Conservation (phyloP, 2,329 filamentous ascomycete genomes). For the Fusarium falciforme region DNA sequence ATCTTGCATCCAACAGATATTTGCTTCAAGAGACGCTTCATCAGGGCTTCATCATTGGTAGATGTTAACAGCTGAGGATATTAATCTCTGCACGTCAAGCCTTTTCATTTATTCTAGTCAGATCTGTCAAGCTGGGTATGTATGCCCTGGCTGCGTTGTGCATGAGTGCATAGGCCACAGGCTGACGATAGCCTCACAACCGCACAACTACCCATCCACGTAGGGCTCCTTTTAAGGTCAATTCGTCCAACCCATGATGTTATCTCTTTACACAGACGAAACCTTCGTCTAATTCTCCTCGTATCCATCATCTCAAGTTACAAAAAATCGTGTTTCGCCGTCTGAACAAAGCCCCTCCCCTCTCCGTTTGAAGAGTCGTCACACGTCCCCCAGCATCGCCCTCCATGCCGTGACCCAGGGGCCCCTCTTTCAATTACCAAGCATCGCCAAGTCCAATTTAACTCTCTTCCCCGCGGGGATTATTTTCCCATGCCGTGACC, state of each 20-base stretch:
- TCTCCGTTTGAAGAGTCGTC: conserved; percentile 38
- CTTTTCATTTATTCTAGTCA: background rate
- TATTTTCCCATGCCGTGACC: conserved; percentile 17
- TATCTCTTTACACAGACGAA: background rate
- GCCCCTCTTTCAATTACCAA: background rate
- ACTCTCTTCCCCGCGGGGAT: conserved; percentile 17
- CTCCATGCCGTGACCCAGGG: conserved; percentile 36
- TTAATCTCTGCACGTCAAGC: background rate
- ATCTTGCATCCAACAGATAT: conserved; percentile 20
- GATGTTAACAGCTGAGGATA: background rate
- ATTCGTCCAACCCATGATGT: background rate
- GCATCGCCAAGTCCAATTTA: background rate
- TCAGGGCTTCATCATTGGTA: conserved; percentile 2
- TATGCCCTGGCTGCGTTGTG: background rate
- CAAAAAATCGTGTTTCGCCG: background rate
- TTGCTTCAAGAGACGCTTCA: background rate
- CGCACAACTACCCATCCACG: background rate
- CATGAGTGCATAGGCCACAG: background rate
- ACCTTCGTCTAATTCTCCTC: background rate
- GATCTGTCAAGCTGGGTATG: background rate
- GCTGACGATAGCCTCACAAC: background rate
- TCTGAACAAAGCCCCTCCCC: conserved; percentile 2
- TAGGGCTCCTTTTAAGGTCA: background rate
- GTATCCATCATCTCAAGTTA: background rate
- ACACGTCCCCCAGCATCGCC: conserved; percentile 39